phyloP scores from a whole-genome alignment of 2,329 filamentous ascomycete genomes.

The Botrytis pseudocinerea region DNA sequence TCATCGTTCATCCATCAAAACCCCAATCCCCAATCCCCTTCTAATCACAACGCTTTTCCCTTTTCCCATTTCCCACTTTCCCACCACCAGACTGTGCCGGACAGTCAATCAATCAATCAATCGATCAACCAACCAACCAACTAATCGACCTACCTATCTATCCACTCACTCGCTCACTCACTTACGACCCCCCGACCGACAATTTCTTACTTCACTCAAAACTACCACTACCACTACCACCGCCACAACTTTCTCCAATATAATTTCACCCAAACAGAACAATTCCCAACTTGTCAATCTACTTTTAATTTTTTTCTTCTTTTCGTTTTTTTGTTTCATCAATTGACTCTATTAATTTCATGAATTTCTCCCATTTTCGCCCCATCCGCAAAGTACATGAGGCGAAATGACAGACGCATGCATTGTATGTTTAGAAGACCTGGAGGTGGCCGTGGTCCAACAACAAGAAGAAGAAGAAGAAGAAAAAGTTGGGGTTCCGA shows the following conservation, averaged over 20 bases:
- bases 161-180: neutral
- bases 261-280: neutral
- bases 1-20: neutral
- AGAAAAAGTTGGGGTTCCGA: neutral
- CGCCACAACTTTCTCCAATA: neutral
- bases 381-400: neutral
- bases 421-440: slow-evolving; percentile 67
- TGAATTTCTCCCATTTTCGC: neutral
- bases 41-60: neutral
- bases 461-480: neutral
- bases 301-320: neutral
- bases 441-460: slow-evolving; percentile 42
- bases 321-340: neutral
- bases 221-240: neutral
- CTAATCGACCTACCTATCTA: neutral
- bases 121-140: neutral
- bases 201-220: neutral
- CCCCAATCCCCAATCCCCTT: neutral
- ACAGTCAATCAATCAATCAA: neutral
- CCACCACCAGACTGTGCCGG: neutral
- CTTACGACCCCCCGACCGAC: neutral
- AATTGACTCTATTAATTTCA: neutral
- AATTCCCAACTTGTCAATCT: neutral
- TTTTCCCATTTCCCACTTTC: no score
- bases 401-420: slow-evolving; percentile 59